Base-by-base conservation (phyloP, 768 basidiomycete genomes). In the Agaricus blazei region DNA sequence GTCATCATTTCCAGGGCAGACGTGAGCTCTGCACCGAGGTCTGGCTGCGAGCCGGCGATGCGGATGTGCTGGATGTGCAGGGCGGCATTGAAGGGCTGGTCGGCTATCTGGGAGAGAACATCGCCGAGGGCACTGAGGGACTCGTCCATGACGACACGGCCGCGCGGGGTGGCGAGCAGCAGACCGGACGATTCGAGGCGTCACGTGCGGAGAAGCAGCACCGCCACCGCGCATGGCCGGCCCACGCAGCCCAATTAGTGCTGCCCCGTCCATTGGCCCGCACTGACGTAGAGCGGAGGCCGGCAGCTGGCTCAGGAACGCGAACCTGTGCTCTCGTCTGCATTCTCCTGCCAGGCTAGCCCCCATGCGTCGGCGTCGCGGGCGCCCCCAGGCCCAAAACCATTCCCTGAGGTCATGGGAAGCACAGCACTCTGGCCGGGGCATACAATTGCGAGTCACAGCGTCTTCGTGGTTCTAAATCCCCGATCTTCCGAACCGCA, bases 51-150 rank as follows among this genome's bases (percentile, higher is more conserved):
- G 46, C 75, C 74, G 3, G 85, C 80, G 3, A 90, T 70, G 43
- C 72, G 75, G 56, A 92, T 82, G 65, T 92, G 85, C 60, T 84
- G 76, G 0, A 73, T 74, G 73, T 93, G 90, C 0, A 85, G 72
- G 26, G 73, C 65, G n/a, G 85, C 65, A 60, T 87, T 80, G 61
- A 80, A 82, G 0, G 89, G 81, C 48, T 77, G 78, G 45, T 78
- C 71, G 0, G 82, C 76, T 9, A 93, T 70, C 49, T 77, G 70
- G 24, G 75, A 80, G 54, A 92, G 77, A 9, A 85, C 60, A 61
- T 78, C 75, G 4, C 80, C 75, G 11, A 90, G 74, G 8, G 83
- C 85, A 48, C 88, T 85, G 52, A 91, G 77, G 28, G 79, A 75
- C 62, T 84, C 80, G 65, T 84, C 76, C 83, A 84, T 86, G 43